Evolutionary conservation across 1,139 yeast genomes (phyloP), one percentile per base, ranked within the genome.

Genomic region (Kodamaea fungicola): DNA sequence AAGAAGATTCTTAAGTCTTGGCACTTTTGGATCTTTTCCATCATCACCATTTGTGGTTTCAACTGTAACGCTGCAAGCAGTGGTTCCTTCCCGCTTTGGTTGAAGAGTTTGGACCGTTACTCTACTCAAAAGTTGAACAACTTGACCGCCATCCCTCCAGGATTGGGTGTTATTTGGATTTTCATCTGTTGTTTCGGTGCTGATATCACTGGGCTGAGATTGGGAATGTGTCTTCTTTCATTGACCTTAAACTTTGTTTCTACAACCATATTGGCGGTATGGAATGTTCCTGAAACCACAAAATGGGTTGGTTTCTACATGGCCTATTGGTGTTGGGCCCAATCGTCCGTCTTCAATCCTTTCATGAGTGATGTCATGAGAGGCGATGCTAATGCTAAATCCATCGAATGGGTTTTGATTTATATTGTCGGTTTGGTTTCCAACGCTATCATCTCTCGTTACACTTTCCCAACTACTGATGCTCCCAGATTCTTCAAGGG

Each of bases 151-250:
- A 56, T 71, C 12, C 67, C 78, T 3, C 76, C 80, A 1, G 79
- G 72, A 2, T 54, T 76, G 12, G 80, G 80, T 35, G 59, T 77
- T 26, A 45, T 70, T 7, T 74, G 71, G 61, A 57, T 78, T 34
- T 44, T 66, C 19, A 46, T 72, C 12, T 61, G 66, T 8, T 56
- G 62, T 42, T 45, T 52, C 33, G 60, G 59, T n/a, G 64, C 64
- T 1, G 64, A 59, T 43, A 28, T 58, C 27, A 55, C 61, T 16
- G 47, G 56, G 12, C 57, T 54, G 37, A 43, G 65, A 29, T 60
- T 58, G 46, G 55, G 49, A 5, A 46, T 56, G 39, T 55, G 58
- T 28, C 42, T 52, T 33, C 52, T 59, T 30, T 56, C 64, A 30
- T 48, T 38, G 50, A 16, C 38, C 7, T 35, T 43, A 36, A 43